Evolutionary conservation across 345 rosid genomes (phyloP), one percentile per base, ranked within the genome.

Genomic region (Ceriops zippeliana): DNA sequence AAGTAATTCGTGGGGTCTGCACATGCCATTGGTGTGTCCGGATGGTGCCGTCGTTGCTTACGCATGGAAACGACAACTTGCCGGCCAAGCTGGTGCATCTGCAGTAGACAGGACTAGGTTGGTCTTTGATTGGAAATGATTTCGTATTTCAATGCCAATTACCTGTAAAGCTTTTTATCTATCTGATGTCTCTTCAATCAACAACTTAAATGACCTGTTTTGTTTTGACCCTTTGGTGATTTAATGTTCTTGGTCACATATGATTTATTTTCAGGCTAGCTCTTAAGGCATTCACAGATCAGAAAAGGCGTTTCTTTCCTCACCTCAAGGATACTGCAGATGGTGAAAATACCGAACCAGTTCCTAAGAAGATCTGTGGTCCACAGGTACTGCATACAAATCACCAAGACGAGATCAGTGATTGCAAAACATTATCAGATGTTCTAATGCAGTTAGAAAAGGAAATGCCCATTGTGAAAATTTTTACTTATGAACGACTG

Each of bases 11-110:
- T 93, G 97, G 98, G 95, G 97, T 68, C 79, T 89, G 84, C 96
- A 91, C 62, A 88, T 93, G 96, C 97, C 98, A 0, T 32, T 93
- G 81, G 98, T 89, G 52, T 93, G 97, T 78, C 97, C 97, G 1
- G 99, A 95, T 74, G 99, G 99, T 16, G 97, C 96, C 0, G 97
- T 91, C 0, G 99, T 95, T 8, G 99, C 96, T 0, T 95, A 95
- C 76, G 97, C 99, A 58, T 91, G 99, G 97, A 95, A 95, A 69
- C 85, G 99, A 9, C 99, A 95, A 66, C 90, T 95, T 8, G 97
- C 99, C n/a, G 97, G 99, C 20, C 99, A 95, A 81, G 98, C 97
- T 60, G 99, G 99, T 78, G 97, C 99, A 4, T 91, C 99, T 74
- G 96, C 99, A 35, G 99, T 95, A 34, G 99, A 95, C 72, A 83